phyloP scores from a whole-genome alignment of 2,329 filamentous ascomycete genomes.

The Fonsecaea monophora region DNA sequence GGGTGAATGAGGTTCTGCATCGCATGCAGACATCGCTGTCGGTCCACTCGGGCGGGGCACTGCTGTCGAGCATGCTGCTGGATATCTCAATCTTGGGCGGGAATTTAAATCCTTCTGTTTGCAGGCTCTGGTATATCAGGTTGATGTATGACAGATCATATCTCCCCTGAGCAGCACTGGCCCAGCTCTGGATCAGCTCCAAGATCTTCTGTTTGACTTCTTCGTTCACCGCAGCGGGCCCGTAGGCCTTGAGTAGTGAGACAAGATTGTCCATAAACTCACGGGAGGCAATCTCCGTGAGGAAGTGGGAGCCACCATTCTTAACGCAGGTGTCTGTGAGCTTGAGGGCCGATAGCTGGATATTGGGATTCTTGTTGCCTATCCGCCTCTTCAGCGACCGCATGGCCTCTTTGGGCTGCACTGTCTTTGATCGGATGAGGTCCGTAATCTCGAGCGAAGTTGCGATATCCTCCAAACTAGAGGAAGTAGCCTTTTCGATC shows the following conservation, averaged over 20 bases:
- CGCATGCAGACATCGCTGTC: constrained; percentile 99
- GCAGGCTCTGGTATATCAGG: constrained; percentile 82
- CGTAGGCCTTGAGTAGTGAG: constrained; percentile 83
- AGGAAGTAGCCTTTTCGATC: constrained; percentile 92
- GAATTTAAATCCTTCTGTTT: constrained; percentile 85
- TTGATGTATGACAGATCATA: constrained; percentile 84
- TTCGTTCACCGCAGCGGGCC: constrained; percentile 74
- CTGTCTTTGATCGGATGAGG: constrained; percentile 94
- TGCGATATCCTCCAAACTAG: constrained; percentile 94
- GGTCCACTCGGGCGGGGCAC: constrained; percentile 93
- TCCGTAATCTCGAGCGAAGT: constrained; percentile 98
- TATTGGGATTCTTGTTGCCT: constrained; percentile 96
- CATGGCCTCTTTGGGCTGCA: constrained; percentile 98
- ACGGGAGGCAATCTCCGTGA: constrained; percentile 90
- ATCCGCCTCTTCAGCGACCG: constrained; percentile 91
- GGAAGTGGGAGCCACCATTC: constrained; percentile 94
- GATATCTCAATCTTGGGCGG: constrained; percentile 84
- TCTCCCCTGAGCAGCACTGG: constrained; percentile 83
- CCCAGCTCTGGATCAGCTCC: constrained; percentile 93
- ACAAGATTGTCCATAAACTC: constrained; percentile 98
- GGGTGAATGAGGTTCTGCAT: constrained; percentile 92
- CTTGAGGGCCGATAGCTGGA: constrained; percentile 92
- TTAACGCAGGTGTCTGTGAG: constrained; percentile 99
- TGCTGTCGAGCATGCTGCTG: constrained; percentile 98
- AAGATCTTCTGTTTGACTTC: constrained; percentile 90